phyloP scores from a whole-genome alignment of 768 basidiomycete genomes.

The Collybiopsis confluens region DNA sequence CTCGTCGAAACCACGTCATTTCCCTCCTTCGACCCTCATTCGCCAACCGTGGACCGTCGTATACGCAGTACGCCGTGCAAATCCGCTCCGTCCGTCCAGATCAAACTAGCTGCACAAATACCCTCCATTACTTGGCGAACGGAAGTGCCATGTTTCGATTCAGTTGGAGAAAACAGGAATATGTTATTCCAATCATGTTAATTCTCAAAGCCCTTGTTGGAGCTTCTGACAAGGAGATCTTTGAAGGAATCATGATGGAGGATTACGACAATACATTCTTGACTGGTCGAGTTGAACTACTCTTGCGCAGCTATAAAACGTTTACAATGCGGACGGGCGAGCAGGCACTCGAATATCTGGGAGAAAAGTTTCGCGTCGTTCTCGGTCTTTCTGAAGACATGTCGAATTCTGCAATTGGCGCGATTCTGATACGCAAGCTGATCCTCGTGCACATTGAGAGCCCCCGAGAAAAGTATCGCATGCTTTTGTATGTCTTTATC shows the following conservation, averaged over 20 bases:
- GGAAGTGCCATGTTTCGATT: slow-evolving; percentile 97
- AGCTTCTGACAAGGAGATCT: slow-evolving; percentile 93
- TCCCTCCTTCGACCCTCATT: slow-evolving; percentile 91
- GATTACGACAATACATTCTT: slow-evolving; percentile 97
- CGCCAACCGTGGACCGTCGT: slow-evolving; percentile 87
- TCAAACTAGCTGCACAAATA: slow-evolving; percentile 91
- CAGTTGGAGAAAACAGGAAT: slow-evolving; percentile 97
- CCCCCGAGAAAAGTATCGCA: slow-evolving; percentile 89
- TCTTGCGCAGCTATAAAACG: slow-evolving; percentile 92
- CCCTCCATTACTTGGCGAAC: slow-evolving; percentile 94
- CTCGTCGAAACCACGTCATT: slow-evolving; percentile 92
- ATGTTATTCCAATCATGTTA: slow-evolving; percentile 95
- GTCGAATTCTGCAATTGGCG: slow-evolving; percentile 77
- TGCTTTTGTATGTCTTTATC: slow-evolving; percentile 72
- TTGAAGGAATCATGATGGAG: slow-evolving; percentile 93
- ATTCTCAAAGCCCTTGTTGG: slow-evolving; percentile 89
- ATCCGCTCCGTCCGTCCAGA: slow-evolving; percentile 94
- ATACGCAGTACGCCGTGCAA: slow-evolving; percentile 91
- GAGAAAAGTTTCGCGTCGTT: slow-evolving; percentile 94
- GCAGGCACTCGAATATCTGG: slow-evolving; percentile 91
- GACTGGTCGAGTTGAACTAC: slow-evolving; percentile 92
- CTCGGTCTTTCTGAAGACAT: slow-evolving; percentile 90
- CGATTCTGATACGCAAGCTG: slow-evolving; percentile 78
- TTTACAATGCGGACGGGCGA: slow-evolving; percentile 84
- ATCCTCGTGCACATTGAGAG: slow-evolving; percentile 86